phyloP scores from a whole-genome alignment of 2,329 filamentous ascomycete genomes.

The Paecilomyces sp. region DNA sequence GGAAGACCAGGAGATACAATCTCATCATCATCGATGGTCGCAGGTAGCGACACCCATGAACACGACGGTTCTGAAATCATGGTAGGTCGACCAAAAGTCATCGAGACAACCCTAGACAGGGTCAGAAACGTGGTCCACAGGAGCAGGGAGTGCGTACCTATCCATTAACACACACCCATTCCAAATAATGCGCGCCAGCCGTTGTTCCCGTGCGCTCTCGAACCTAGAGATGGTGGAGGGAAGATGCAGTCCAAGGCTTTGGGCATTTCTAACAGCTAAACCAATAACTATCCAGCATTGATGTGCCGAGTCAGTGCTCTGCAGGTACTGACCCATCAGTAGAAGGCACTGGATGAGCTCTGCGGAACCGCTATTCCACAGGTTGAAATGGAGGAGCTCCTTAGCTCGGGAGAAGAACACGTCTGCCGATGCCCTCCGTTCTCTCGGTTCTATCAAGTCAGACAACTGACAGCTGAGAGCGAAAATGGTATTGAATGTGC shows the following conservation, averaged over 20 bases:
- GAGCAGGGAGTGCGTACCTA: constrained; percentile 12
- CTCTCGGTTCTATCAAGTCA: constrained; percentile 33
- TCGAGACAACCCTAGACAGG: constrained; percentile 23
- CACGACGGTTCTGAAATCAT: constrained; percentile 25
- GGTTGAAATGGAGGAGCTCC: constrained; percentile 34
- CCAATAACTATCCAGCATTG: constrained; percentile 46
- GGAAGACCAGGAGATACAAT: constrained; percentile 12
- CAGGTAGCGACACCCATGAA: constrained; percentile 20
- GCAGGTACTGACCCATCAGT: constrained; percentile 43
- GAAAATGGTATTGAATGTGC: constrained; percentile 42
- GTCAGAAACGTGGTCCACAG: background rate
- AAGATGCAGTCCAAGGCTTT: constrained; percentile 41
- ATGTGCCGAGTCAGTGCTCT: constrained; percentile 42
- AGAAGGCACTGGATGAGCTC: constrained; percentile 42
- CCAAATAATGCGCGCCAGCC: constrained; percentile 25
- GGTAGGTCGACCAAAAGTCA: constrained; percentile 30
- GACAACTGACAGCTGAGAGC: constrained; percentile 40
- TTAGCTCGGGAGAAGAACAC: constrained; percentile 39
- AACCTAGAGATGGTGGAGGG: constrained; percentile 27
- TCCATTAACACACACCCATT: constrained; percentile 32
- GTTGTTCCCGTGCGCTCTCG: constrained; percentile 1
- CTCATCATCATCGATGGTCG: constrained; percentile 26
- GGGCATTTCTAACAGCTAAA: constrained; percentile 40
- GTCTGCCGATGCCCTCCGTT: constrained; percentile 34
- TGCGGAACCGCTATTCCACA: constrained; percentile 38